A percentile compares a stretch with the other conserved stretches of the same genome.
These are phyloP conservation scores for Globisporangium polare DNA, from an alignment of 352 stramenopile genomes.

Conservation along the genomic window DNA sequence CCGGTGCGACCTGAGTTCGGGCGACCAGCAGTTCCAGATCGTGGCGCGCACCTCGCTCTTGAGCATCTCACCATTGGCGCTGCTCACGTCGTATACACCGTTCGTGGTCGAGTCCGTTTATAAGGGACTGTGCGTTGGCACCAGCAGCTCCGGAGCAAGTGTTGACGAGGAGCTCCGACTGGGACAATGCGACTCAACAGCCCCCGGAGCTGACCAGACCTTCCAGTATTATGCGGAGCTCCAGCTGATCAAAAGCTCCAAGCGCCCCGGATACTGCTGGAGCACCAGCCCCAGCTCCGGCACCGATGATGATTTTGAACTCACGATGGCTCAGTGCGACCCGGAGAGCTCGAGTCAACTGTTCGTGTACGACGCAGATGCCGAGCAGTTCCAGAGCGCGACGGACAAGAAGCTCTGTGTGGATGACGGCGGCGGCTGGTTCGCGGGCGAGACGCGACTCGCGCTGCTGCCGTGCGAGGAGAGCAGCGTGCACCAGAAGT, in stretches of 20 bases:
- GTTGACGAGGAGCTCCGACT: neutral
- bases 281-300: neutral
- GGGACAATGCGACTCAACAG: neutral
- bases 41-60: neutral
- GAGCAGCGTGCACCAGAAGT: conserved; percentile 10
- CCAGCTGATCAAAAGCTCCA: conserved; percentile 1
- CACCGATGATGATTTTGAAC: neutral
- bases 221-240: conserved; percentile 11
- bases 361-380: conserved; percentile 4
- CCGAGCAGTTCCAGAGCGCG: neutral
- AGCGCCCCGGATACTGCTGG: conserved; percentile 6
- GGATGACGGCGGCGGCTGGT: conserved; percentile 13
- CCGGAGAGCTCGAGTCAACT: neutral
- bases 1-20: neutral
- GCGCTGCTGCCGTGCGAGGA: conserved; percentile 1
- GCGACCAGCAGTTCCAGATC: conserved; percentile 15
- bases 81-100: neutral
- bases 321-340: conserved; percentile 4
- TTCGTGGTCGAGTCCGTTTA: conserved; percentile 14
- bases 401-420: conserved; percentile 1
- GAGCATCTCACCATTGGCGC: neutral
- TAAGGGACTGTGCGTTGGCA: conserved; percentile 5
- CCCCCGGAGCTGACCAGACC: neutral
- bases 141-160: neutral
- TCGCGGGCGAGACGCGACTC: conserved; percentile 7